Evolutionary conservation across 805 yeast genomes (phyloP), one percentile per base, ranked within the genome.

Genomic region (Cyberlindnera bimundalis): DNA sequence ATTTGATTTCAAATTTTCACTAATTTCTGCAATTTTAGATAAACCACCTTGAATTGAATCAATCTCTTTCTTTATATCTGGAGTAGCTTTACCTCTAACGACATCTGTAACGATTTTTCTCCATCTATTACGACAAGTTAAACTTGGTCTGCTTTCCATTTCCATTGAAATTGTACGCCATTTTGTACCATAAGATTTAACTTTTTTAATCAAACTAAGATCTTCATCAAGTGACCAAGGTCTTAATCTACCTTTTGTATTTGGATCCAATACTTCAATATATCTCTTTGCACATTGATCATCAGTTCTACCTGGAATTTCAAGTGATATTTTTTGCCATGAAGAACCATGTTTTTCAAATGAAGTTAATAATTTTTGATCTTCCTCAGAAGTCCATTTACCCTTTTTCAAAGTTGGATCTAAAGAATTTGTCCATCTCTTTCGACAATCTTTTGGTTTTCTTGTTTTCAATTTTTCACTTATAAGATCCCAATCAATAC

Each of bases 251-350:
- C 84, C 88, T 45, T 79, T 78, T 9, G 89, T 84, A 39, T 67
- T 64, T 6, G 97, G 96, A 52, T 87, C 93, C 43, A 90, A 61
- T 2, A 88, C 96, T 55, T 90, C 97, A 13, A 81, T 78, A 59
- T 86, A 90, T 53, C 97, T 67, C 56, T 90, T 90, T 2, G 96
- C 86, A 67, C 98, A 90, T 65, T 90, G 97, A 61, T 89, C 96
- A 55, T 89, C 96, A 0, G 95, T 90, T 57, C 97, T 71, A 5
- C 96, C 95, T 3, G 78, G 76, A 11, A 90, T 84, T 39, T 76
- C 81, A 37, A 71, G 64, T 0, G 96, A 79, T 10, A 90, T 89
- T 52, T 81, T 81, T 47, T 84, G 85, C 97, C 97, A 90, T 23
- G 80, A 74, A 0, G 95, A 73, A 0, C 97, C 97, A 58, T 76